Percentiles rank a stretch among this genome's conserved stretches.
phyloP scores from a whole-genome alignment of 2,329 filamentous ascomycete genomes.

The Arthrobotrys sinensis region DNA sequence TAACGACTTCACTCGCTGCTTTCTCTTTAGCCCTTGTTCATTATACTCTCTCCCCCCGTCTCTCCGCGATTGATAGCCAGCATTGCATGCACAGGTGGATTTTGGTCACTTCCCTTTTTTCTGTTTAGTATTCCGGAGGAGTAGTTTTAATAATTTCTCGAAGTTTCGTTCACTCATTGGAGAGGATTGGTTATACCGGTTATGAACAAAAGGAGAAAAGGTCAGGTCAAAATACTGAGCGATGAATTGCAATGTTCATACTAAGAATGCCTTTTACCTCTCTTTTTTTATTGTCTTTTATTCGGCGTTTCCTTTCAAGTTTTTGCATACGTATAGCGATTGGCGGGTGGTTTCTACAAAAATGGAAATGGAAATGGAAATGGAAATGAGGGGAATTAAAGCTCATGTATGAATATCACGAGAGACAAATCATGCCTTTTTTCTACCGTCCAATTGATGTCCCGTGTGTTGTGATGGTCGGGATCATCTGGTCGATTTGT shows the following conservation, averaged over 20 bases:
- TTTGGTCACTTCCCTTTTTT: not conserved
- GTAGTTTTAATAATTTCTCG: slow-evolving; percentile 17
- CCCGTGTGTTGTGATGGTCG: not conserved
- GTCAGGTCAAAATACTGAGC: not conserved
- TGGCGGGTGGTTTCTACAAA: not conserved
- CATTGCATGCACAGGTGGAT: slow-evolving; percentile 42
- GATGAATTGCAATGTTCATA: not conserved
- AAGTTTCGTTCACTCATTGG: slow-evolving; percentile 13
- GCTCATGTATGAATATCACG: no score
- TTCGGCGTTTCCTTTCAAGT: not conserved
- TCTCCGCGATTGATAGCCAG: slow-evolving; percentile 40
- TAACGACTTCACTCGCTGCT: slow-evolving; percentile 10
- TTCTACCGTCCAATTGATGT: no score
- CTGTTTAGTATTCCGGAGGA: slow-evolving; percentile 29
- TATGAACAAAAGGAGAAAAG: not conserved
- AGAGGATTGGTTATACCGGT: not conserved
- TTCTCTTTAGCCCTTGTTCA: slow-evolving; percentile 3
- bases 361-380: not conserved
- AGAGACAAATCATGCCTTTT: no score
- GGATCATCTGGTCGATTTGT: not conserved
- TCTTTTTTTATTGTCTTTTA: not conserved
- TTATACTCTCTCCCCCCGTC: slow-evolving; percentile 8
- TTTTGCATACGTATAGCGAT: slow-evolving; percentile 1
- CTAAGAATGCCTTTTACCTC: not conserved
- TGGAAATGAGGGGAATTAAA: not conserved